Conservation (phyloP, 352 stramenopile genomes). For the Phytophthora cryptogea region DNA sequence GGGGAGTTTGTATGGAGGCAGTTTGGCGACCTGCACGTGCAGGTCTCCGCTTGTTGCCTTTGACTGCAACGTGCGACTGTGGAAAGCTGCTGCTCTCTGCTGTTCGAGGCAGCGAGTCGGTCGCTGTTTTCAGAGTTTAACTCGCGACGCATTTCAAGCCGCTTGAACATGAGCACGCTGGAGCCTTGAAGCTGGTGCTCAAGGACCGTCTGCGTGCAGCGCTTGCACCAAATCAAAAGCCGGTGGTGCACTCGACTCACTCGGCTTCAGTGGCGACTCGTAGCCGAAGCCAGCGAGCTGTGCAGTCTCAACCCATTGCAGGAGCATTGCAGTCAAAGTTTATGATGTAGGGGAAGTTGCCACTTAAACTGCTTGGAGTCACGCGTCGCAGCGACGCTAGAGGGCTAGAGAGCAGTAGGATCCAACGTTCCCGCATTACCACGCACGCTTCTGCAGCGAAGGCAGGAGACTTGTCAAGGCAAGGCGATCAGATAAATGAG, state of each 20-base stretch:
- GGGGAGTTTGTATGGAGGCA: not conserved
- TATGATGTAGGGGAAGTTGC: too few relatives aligned
- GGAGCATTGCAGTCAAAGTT: too few relatives aligned
- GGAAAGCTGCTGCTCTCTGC: not conserved
- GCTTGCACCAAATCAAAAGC: constrained; percentile 33
- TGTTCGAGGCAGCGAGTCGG: not conserved
- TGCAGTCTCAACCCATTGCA: too few relatives aligned
- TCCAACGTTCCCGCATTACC: not conserved
- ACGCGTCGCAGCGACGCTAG: not conserved
- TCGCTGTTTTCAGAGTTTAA: not conserved
- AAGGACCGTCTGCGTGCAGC: constrained; percentile 20
- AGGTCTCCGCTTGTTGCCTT: constrained; percentile 29
- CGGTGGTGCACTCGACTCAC: constrained; percentile 17
- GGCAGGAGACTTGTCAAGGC: too few relatives aligned
- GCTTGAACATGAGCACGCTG: constrained; percentile 1
- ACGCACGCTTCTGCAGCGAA: constrained; percentile 12
- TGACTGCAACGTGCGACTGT: not conserved
- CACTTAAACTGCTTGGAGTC: too few relatives aligned
- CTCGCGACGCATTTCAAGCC: not conserved
- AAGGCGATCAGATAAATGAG: too few relatives aligned
- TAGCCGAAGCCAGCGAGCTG: not conserved
- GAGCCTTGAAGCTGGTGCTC: constrained; percentile 20
- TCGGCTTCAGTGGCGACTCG: not conserved
- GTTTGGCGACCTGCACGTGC: constrained; percentile 17
- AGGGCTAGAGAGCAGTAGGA: not conserved